Evolutionary conservation across 176 grass and related monocot species (phyloP), one percentile per base, ranked within the genome.

Genomic region (Melocanna baccifera): DNA sequence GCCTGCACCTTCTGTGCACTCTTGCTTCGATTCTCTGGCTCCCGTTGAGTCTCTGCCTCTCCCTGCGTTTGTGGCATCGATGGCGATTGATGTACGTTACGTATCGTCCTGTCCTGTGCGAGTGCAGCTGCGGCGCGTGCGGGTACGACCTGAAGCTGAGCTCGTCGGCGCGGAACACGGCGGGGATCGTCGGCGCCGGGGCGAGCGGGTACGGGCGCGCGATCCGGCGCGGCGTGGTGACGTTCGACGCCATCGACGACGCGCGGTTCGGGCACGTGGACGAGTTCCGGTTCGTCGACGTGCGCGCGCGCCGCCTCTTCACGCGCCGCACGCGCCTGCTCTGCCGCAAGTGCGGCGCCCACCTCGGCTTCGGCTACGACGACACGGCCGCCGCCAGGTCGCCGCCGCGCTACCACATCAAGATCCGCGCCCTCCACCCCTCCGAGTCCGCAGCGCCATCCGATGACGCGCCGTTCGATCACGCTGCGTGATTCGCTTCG

Each of bases 161-260:
- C 45, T 91, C 84, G 30, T 74, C 84, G 64, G 56, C 86, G 71
- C 76, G 89, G 26, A 66, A 94, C 81, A 91, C 84, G 76, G 57
- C 92, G 65, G 82, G 68, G 40, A 55, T 94, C 57, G 88, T 86
- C 52, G 40, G 39, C 23, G 56, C 69, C 63, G 81, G 78, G 37
- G 78, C 56, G 12, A 56, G 75, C 26, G 55, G 82, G 41, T 77
- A 81, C 45, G 62, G 80, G 48, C 50, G 77, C 7, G 46, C 53
- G 22, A 78, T 52, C 28, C 71, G 67, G 62, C 86, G 85, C 4
- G 87, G 85, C 11, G 58, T 94, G 41, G 86, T 94, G 23, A 40
- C 81, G 14, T 94, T 94, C 84, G 76, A 68, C 50, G 77, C 87
- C 57, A 81, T 94, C 62, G 86, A 94, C 71, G 89, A 91, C 71